Conservation (phyloP, 2,329 filamentous ascomycete species). For the Cladosporium sphaerospermum region DNA sequence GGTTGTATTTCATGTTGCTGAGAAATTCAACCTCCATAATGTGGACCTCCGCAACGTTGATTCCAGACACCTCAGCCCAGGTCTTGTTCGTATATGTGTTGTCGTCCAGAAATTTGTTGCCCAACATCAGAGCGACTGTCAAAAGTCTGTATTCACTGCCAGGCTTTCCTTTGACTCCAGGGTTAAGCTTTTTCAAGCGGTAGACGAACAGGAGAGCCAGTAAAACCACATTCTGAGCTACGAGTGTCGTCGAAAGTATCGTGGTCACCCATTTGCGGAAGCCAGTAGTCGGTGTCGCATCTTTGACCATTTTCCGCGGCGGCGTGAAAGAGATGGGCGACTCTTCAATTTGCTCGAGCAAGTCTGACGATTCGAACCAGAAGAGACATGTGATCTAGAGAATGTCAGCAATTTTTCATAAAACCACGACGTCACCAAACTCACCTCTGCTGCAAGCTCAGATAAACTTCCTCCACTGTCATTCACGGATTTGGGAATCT, state of each 20-base stretch:
- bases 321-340: conserved; percentile 17
- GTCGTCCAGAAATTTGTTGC: conserved; percentile 97
- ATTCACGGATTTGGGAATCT: conserved; percentile 71
- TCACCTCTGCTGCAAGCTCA: conserved; percentile 76
- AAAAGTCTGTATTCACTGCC: conserved; percentile 90
- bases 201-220: conserved; percentile 90
- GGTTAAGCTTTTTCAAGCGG: conserved; percentile 82
- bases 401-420: conserved; percentile 14
- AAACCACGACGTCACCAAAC: conserved; percentile 20
- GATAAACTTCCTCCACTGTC: conserved; percentile 68
- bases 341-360: conserved; percentile 67
- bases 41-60: conserved; percentile 90
- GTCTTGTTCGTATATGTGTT: conserved; percentile 99
- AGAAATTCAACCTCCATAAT: conserved; percentile 99
- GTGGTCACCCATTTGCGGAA: conserved; percentile 93
- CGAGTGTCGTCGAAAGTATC: conserved; percentile 87
- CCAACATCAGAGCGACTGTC: conserved; percentile 93
- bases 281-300: conserved; percentile 69
- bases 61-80: conserved; percentile 95
- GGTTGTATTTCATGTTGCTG: conserved; percentile 94
- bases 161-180: conserved; percentile 78
- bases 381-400: conserved; percentile 85
- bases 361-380: conserved; percentile 90
- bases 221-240: conserved; percentile 90
- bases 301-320: conserved; percentile 54